Evolutionary conservation across 208 protist species (phyloP).

Genomic region (Lotmaria passim): DNA sequence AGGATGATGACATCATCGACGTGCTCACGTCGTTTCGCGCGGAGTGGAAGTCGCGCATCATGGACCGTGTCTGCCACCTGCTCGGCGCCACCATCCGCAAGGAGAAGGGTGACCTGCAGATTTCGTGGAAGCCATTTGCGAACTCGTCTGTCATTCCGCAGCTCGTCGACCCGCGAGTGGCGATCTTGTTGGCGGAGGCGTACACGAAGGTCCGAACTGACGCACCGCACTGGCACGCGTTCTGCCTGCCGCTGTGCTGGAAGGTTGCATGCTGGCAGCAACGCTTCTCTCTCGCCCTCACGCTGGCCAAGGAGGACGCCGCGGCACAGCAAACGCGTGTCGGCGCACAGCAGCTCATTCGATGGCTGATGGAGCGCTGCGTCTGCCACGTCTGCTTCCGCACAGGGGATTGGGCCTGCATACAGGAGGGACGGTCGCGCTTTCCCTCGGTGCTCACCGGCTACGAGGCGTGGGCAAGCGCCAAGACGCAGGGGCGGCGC

Average conservation of each 20-base stretch:
- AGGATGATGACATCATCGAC: constrained; percentile 64
- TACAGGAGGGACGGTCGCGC: constrained; percentile 49
- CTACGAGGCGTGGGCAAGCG: constrained; percentile 58
- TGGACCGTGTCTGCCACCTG: constrained; percentile 65
- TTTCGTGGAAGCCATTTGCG: constrained; percentile 54
- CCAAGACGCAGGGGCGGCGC: constrained; percentile 65
- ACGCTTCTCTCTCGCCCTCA: constrained; percentile 53
- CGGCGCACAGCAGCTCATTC: constrained; percentile 43
- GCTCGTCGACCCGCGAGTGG: constrained; percentile 53
- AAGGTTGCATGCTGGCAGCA: constrained; percentile 73
- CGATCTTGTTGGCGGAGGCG: constrained; percentile 43
- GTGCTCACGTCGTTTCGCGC: constrained; percentile 43
- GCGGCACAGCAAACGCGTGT: constrained; percentile 34
- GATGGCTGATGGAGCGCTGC: constrained; percentile 49
- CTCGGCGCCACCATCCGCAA: constrained; percentile 61
- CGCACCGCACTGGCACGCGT: constrained; percentile 71
- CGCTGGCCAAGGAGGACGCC: constrained; percentile 47
- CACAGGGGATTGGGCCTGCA: constrained; percentile 41
- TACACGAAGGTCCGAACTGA: constrained; percentile 58
- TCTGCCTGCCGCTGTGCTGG: constrained; percentile 73
- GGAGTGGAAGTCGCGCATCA: constrained; percentile 49
- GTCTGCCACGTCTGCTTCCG: constrained; percentile 64
- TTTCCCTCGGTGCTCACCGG: constrained; percentile 46
- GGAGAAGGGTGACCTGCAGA: constrained; percentile 19
- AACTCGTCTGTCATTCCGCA: constrained; percentile 62